A percentile compares a stretch with the other conserved stretches of the same genome.
Evolutionary conservation across 495 filamentous ascomycete genomes (phyloP).

Genomic region (Chaetomium tenue): DNA sequence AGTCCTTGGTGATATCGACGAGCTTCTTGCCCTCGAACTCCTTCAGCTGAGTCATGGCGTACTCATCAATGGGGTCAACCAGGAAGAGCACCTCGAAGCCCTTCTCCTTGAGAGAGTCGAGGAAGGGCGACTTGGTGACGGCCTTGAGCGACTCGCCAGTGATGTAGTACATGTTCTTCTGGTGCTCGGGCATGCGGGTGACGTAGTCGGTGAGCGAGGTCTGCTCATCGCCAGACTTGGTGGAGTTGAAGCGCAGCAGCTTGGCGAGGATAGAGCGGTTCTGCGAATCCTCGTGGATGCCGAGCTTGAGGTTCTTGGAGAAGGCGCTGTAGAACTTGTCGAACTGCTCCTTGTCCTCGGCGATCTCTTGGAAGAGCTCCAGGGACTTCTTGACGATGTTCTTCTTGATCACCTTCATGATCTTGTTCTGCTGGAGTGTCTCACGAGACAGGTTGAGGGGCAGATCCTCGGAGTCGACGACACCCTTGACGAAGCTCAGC

Average conservation of each 20-base stretch:
- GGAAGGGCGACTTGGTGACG: constrained; percentile 95
- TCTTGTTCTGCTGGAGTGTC: constrained; percentile 99
- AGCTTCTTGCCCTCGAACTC: constrained; percentile 99
- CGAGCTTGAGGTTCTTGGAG: constrained; percentile 99
- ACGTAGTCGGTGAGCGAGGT: constrained; percentile 96
- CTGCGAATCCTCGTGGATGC: constrained; percentile 99
- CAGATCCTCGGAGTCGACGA: constrained; percentile 99
- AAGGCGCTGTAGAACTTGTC: constrained; percentile 99
- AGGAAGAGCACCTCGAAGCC: constrained; percentile 99
- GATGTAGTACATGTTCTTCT: constrained; percentile 99
- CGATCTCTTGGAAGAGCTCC: constrained; percentile 97
- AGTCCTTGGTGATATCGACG: constrained; percentile 99
- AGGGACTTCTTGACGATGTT: constrained; percentile 99
- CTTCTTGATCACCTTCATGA: constrained; percentile 99
- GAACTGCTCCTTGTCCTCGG: constrained; percentile 99
- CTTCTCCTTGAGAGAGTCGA: constrained; percentile 99
- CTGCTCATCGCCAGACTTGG: constrained; percentile 93
- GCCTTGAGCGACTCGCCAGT: constrained; percentile 99
- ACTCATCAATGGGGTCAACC: constrained; percentile 99
- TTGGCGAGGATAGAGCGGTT: constrained; percentile 92
- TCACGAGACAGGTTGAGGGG: constrained; percentile 99
- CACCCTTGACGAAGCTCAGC: constrained; percentile 99
- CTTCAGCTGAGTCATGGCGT: constrained; percentile 99
- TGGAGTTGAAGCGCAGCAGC: constrained; percentile 97
- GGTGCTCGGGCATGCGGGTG: constrained; percentile 98